phyloP scores from a whole-genome alignment of 768 basidiomycete species.

The Serendipita sp. region DNA sequence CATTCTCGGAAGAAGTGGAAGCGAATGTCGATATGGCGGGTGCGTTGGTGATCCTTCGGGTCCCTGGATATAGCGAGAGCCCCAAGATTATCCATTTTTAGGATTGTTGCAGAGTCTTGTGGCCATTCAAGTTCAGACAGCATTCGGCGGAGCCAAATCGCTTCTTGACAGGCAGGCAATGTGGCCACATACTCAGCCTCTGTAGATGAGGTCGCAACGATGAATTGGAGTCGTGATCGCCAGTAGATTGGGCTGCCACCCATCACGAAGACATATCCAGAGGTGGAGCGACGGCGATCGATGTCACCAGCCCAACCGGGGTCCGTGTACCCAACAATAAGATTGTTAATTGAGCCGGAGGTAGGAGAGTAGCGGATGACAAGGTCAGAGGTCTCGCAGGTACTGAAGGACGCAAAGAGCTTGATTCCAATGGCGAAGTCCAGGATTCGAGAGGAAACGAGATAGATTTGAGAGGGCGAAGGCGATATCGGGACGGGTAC shows the following conservation, averaged over 20 bases:
- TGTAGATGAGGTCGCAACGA: constrained; percentile 7
- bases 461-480: constrained; percentile 13
- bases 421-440: constrained; percentile 13
- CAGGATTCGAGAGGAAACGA: constrained; percentile 14
- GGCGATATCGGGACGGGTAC: constrained; percentile 20
- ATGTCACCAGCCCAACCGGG: constrained; percentile 15
- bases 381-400: constrained; percentile 14
- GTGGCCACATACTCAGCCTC: constrained; percentile 14
- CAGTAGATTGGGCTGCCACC: constrained; percentile 13
- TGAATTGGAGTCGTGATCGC: constrained; percentile 13
- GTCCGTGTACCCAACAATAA: constrained; percentile 13
- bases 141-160: constrained; percentile 8
- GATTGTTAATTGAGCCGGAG: constrained; percentile 2
- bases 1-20: constrained; percentile 21
- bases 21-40: constrained; percentile 19
- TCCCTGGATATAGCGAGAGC: constrained; percentile 11
- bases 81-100: constrained; percentile 10
- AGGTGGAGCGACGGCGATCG: constrained; percentile 14
- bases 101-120: constrained; percentile 8
- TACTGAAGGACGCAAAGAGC: constrained; percentile 15
- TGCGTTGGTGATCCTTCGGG: constrained; percentile 13
- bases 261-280: constrained; percentile 16
- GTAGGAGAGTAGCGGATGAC: not conserved
- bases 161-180: constrained; percentile 9
- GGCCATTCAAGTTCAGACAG: constrained; percentile 3